Conservation (phyloP, 1,284 basidiomycete species). For the Malassezia arunalokei region DNA sequence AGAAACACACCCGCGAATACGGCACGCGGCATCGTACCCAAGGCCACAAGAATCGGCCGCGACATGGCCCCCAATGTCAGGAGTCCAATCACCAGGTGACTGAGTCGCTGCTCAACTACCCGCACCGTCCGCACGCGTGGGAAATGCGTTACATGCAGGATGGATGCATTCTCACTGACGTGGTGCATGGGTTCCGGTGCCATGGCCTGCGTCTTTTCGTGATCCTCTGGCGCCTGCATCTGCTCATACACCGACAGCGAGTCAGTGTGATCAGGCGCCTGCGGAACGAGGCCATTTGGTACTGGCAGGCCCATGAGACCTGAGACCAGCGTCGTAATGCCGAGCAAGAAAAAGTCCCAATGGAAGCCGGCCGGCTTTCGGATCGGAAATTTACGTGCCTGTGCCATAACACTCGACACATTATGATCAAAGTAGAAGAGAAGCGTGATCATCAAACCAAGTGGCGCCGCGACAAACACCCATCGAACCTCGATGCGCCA, state of each 20-base stretch:
- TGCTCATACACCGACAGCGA: slow-evolving; percentile 66
- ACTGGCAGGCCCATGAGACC: slow-evolving; percentile 81
- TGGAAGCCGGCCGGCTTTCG: slow-evolving; percentile 87
- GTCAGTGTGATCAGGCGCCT: slow-evolving; percentile 85
- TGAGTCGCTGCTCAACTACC: slow-evolving; percentile 39
- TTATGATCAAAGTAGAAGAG: slow-evolving; percentile 55
- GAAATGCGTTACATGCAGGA: slow-evolving; percentile 11
- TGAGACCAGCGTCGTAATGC: slow-evolving; percentile 79
- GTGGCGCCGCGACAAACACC: slow-evolving; percentile 64
- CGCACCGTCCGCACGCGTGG: slow-evolving; percentile 30
- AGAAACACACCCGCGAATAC: slow-evolving; percentile 44
- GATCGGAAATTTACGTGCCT: slow-evolving; percentile 78
- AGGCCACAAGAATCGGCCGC: slow-evolving; percentile 37
- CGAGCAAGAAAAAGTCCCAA: slow-evolving; percentile 62
- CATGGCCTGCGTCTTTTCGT: slow-evolving; percentile 41
- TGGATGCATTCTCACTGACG: not conserved
- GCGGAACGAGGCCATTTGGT: slow-evolving; percentile 81
- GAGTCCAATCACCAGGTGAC: slow-evolving; percentile 40
- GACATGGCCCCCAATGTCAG: slow-evolving; percentile 45
- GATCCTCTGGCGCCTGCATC: slow-evolving; percentile 48
- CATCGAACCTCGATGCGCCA: slow-evolving; percentile 82
- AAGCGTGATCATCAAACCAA: slow-evolving; percentile 50
- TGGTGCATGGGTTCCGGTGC: slow-evolving; percentile 7
- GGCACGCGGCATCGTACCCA: slow-evolving; percentile 39
- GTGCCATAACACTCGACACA: slow-evolving; percentile 66